Conservation (phyloP, 2,329 filamentous ascomycete species). For the Neonectria sp. region DNA sequence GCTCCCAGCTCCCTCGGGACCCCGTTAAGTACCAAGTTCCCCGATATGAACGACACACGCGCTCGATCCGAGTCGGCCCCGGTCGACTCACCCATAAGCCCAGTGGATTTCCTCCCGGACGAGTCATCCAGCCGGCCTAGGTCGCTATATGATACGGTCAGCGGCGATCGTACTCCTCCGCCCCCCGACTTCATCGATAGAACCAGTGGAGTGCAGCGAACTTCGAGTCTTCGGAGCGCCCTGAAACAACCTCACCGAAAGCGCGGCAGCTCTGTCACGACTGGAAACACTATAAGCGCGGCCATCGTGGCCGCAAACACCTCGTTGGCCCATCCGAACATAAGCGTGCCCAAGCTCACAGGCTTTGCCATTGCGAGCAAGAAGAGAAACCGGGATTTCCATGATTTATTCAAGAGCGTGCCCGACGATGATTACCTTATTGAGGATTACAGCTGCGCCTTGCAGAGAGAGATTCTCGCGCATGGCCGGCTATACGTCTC, state of each 20-base stretch:
- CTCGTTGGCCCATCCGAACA: conserved; percentile 76
- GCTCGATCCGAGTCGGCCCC: conserved; percentile 73
- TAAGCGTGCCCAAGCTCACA: conserved; percentile 81
- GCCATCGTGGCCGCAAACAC: conserved; percentile 79
- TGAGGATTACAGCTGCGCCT: conserved; percentile 96
- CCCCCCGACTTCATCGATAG: conserved; percentile 74
- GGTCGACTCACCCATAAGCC: conserved; percentile 56
- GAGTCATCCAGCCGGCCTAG: conserved; percentile 59
- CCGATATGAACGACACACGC: conserved; percentile 64
- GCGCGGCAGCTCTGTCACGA: conserved; percentile 85
- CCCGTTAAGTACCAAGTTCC: conserved; percentile 69
- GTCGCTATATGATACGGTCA: conserved; percentile 66
- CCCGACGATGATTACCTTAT: conserved; percentile 98
- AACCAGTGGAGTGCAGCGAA: conserved; percentile 72
- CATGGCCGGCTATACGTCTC: conserved; percentile 96
- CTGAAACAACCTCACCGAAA: conserved; percentile 74
- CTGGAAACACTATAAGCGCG: conserved; percentile 76
- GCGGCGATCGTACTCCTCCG: conserved; percentile 75
- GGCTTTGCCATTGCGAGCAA: conserved; percentile 97
- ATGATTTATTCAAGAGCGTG: conserved; percentile 93
- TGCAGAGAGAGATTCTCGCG: conserved; percentile 95
- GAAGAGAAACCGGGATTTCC: conserved; percentile 96
- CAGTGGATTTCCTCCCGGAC: conserved; percentile 51
- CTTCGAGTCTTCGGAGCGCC: conserved; percentile 77
- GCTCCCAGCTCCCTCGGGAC: conserved; percentile 67